These are phyloP conservation scores for Tricholomella constricta DNA, from an alignment of 768 basidiomycete genomes.

Conservation along the genomic window DNA sequence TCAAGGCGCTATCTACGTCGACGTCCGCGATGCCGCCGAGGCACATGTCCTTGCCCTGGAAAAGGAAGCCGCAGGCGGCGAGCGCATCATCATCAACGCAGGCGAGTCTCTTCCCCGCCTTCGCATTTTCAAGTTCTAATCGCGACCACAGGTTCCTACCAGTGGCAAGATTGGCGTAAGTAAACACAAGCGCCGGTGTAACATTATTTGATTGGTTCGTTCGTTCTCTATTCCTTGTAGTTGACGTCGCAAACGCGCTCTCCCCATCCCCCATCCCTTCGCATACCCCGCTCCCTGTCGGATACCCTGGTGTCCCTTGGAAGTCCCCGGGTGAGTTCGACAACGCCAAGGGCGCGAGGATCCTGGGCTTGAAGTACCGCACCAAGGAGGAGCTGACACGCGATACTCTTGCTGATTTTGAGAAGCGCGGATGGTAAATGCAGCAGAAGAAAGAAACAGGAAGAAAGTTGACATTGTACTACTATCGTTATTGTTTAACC, in stretches of 20 bases:
- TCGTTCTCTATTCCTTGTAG: constrained; percentile 18
- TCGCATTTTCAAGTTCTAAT: background rate
- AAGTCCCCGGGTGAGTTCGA: constrained; percentile 32
- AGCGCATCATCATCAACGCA: constrained; percentile 49
- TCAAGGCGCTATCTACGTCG: constrained; percentile 34
- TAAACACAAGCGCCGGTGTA: background rate
- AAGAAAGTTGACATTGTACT: no score
- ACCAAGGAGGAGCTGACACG: constrained; percentile 40
- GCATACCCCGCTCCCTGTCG: constrained; percentile 28
- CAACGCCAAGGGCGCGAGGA: constrained; percentile 36
- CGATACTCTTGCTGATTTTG: constrained; percentile 45
- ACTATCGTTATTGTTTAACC: no score
- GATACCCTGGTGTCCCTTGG: constrained; percentile 31
- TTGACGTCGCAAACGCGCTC: constrained; percentile 39
- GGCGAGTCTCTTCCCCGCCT: constrained; percentile 16
- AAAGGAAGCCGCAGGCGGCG: constrained; percentile 47
- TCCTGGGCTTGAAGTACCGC: constrained; percentile 45
- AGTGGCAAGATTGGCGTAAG: constrained; percentile 33
- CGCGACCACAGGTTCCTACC: constrained; percentile 10
- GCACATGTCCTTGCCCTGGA: constrained; percentile 53
- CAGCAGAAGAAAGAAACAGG: no score
- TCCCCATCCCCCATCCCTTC: constrained; percentile 31
- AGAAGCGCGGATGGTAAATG: constrained; percentile 41
- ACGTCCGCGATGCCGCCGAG: constrained; percentile 51
- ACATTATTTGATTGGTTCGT: background rate